phyloP scores from a whole-genome alignment of 1,139 yeast species.

The Dujonia santamariae region DNA sequence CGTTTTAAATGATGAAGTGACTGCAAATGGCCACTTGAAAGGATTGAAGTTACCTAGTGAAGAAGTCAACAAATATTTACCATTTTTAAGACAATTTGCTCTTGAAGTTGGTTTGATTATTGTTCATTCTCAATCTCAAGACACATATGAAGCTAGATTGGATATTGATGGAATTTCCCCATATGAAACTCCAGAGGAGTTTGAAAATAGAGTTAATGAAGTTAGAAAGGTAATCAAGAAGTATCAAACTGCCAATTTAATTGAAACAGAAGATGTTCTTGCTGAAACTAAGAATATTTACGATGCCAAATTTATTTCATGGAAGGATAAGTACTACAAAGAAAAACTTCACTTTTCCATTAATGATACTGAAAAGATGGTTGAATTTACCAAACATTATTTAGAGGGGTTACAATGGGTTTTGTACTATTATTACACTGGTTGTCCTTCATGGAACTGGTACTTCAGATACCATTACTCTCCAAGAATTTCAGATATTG shows the following conservation, averaged over 20 bases:
- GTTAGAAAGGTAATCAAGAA: conserved; percentile 50
- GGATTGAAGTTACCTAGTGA: conserved; percentile 47
- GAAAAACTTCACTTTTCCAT: conserved; percentile 71
- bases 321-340: conserved; percentile 84
- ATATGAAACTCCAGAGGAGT: conserved; percentile 62
- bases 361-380: conserved; percentile 53
- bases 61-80: conserved; percentile 47
- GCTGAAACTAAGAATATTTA: conserved; percentile 63
- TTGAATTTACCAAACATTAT: conserved; percentile 72
- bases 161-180: conserved; percentile 76
- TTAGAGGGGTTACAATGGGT: conserved; percentile 97
- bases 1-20: conserved; percentile 2
- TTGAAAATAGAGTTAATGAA: conserved; percentile 44
- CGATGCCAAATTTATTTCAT: conserved; percentile 66
- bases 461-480: conserved; percentile 85
- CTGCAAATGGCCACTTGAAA: conserved; percentile 4
- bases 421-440: conserved; percentile 80
- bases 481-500: conserved; percentile 86
- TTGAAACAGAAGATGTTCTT: conserved; percentile 60
- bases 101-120: conserved; percentile 64
- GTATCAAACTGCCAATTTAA: conserved; percentile 70
- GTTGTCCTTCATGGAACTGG: conserved; percentile 96
- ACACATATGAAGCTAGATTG: conserved; percentile 54
- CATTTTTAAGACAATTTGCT: conserved; percentile 60
- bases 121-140: conserved; percentile 55